phyloP scores from a whole-genome alignment of 768 basidiomycete genomes.

The Naganishia onofrii region DNA sequence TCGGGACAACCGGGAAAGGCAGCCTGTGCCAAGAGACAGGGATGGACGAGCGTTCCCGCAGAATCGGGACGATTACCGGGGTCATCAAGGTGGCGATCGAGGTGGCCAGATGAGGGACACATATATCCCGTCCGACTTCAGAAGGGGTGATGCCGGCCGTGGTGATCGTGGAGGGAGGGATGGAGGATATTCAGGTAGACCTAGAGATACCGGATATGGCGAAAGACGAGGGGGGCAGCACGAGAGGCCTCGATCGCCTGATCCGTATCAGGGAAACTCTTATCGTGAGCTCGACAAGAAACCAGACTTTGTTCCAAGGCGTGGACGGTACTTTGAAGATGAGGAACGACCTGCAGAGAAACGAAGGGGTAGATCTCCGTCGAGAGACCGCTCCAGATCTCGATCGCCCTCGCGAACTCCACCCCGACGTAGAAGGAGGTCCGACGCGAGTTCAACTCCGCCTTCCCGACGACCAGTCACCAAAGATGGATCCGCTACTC shows the following conservation, averaged over 20 bases:
- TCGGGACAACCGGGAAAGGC: conserved; percentile 24
- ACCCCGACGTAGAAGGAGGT: conserved; percentile 18
- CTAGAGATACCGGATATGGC: conserved; percentile 21
- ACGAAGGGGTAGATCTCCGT: conserved; percentile 26
- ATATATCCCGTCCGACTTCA: conserved; percentile 6
- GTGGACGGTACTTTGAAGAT: conserved; percentile 14
- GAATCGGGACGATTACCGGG: conserved; percentile 8
- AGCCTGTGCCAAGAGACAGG: conserved; percentile 18
- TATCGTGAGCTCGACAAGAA: conserved; percentile 20
- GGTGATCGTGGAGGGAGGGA: conserved; percentile 17
- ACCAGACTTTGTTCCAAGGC: conserved; percentile 8
- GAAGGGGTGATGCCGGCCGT: conserved; percentile 19
- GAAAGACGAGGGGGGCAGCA: not conserved
- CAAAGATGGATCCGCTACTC: conserved; percentile 5
- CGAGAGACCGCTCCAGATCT: conserved; percentile 28
- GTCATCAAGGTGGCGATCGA: conserved; percentile 14
- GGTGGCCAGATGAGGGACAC: conserved; percentile 24
- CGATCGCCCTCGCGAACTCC: conserved; percentile 25
- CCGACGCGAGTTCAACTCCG: not conserved
- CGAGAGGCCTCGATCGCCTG: conserved; percentile 14
- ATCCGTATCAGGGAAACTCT: conserved; percentile 14
- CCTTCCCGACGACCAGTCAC: conserved; percentile 9
- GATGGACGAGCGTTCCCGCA: conserved; percentile 27
- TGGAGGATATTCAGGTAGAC: conserved; percentile 15
- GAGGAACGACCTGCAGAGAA: conserved; percentile 8